Base-by-base conservation (phyloP, 2,329 filamentous ascomycete species). In the Teratosphaeria zuluensis region DNA sequence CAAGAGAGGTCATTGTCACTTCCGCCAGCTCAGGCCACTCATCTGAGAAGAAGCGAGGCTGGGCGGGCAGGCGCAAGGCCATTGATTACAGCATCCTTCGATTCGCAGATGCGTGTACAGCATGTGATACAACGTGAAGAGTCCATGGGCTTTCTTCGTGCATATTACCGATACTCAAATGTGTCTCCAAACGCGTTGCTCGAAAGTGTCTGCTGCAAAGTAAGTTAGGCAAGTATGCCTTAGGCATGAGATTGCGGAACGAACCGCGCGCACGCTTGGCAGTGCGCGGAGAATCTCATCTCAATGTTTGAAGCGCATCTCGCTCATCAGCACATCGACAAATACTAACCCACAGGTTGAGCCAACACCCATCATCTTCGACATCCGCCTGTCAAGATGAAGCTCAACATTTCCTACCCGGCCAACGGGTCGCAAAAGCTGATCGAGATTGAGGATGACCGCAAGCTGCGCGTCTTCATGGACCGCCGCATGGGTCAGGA, bases 391-490 rank as follows among this genome's bases (percentile, higher is more conserved):
- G 61, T 61, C 67, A 70, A 65, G 68, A 89, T 89, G 86, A 89
- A 89, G 83, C 82, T 87, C 77, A 87, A 87, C 80, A 83, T 87
- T 75, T 86, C 83, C 75, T 95, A 92, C 87, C 94, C 94, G 82
- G 90, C 92, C 87, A 97, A 97, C 83, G 94, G 94, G 87, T 94
- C 91, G 76, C 94, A 99, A 81, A 99, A 99, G 86, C 85, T 99
- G 78, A 87, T 99, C 83, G 95, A 99, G 73, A 82, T 99, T 74
- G 94, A 99, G 76, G 95, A 99, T 89, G 95, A 99, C 82, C 91
- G 92, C 82, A 96, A 96, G 86, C 86, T 97, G 79, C 89, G 90
- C 78, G 85, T 94, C 82, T 97, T 97, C 87, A 92, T 96, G 88
- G 94, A 97, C 80, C 92, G 92, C 85, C 89, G 90, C 81, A 94